Evolutionary conservation across 441 rosid genomes (phyloP), one percentile per base, ranked within the genome.

Genomic region (Populus trichocarpa): DNA sequence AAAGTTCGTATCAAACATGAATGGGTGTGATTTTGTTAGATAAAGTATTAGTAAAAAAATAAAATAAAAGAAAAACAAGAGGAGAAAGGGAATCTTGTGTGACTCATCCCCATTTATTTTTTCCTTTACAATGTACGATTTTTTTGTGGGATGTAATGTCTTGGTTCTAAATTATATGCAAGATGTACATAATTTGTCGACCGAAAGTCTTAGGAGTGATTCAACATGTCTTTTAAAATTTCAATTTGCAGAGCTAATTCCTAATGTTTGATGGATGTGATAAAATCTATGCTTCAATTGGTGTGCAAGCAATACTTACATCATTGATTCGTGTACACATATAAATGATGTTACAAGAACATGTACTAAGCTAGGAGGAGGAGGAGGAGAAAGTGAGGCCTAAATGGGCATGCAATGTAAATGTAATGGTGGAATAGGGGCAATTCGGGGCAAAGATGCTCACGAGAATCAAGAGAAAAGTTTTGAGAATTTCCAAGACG

Each of bases 401-500:
- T 30, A 30, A 30, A 30, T 30, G 50, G 53, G 61, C 8, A 53
- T 18, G 61, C 3, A 7, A 53, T 53, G 72, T 71, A 71, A 77
- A 78, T 71, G 2, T 20, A 50, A 16, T 53, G 38, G 26, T 65
- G 57, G 65, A 53, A 74, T 16, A 42, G 53, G 85, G 84, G 69
- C 59, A 80, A 22, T 70, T 73, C 72, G 68, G 88, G 79, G 81
- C 32, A 70, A 81, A 72, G 72, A 65, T 70, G 77, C 14, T 81
- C 88, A 84, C 87, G 86, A 85, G 86, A 88, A 85, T 86, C 95
- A 84, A 89, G 78, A 86, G 79, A 84, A 79, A 67, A 70, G 80
- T 38, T 32, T 84, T 82, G 85, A 81, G 83, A 85, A 84, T 87
- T 86, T 89, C 87, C 80, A 88, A 77, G 88, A 83, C 82, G 80